Base-by-base conservation (phyloP, 768 basidiomycete species). In the Macrolepiota dolichaula region DNA sequence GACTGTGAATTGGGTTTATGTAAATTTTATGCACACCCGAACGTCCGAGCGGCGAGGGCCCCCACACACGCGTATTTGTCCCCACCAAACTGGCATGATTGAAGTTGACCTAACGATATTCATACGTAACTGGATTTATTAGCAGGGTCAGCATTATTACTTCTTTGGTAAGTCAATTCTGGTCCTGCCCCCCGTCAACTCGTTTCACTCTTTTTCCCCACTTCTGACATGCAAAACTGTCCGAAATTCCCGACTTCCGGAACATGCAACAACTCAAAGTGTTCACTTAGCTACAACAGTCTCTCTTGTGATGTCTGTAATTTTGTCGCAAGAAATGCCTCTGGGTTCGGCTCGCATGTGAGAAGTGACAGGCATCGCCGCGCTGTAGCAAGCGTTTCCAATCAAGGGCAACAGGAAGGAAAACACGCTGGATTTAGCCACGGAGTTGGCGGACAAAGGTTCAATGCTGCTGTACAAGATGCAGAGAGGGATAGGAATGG, bases 401-500 rank as follows among this genome's bases (percentile, higher is more conserved):
- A 32, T 7, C 29, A 32, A 32, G 29, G 3, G 7, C 29, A 32
- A 7, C 29, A 32, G 29, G 29, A 32, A 32, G 29, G 29, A 32
- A 7, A 32, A 32, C 29, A 7, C 29, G 29, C 7, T 7, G 29
- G 29, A 7, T 7, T 32, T 3, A 32, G 7, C 3, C 29, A 32
- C 7, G 29, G 3, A 32, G 29, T 7, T 3, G 29, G 29, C 7
- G 29, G 29, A 32, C 29, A 32, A 32, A 32, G 29, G 29, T 32
- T 32, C 62, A 72, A 74, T 35, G 69, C 74, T 2, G 80, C 77
- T 0, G 57, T 85, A 7, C 80, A 83, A 15, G 81, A 82, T 38
- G 80, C 83, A 0, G 80, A 84, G 55, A 77, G 75, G 38, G 84
- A 87, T 63, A 84, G 83, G 55, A 72, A 85, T 51, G 84, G 81